Base-by-base conservation (phyloP, 352 stramenopile genomes). In the Phytophthora cryptogea region DNA sequence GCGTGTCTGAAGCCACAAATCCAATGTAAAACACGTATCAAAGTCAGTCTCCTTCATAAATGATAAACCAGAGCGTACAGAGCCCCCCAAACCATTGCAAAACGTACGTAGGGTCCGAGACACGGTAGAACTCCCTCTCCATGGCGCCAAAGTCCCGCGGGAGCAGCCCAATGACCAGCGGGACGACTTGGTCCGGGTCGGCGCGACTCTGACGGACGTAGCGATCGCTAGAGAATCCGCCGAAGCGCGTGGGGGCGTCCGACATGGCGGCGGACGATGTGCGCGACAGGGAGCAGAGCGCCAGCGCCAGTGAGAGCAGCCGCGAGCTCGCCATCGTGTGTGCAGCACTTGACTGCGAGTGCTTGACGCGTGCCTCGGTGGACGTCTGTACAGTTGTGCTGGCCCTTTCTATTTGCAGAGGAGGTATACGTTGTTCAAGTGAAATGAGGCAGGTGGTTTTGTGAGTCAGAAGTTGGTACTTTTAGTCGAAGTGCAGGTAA, bases 71-170 rank as follows among this genome's bases (percentile, higher is more conserved):
- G 8, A 7, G 8, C 4, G 26, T n/a, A 31, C 4, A 45, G 27
- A 37, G 4, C 35, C 31, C 11, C 0, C 16, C 8, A 37, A 23
- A 8, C 31, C 54, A 61, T 54, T 43, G 13, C 23, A 59, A 30
- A 11, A 79, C 78, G 32, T 76, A 90, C 78, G 40, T 66, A 7
- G 83, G 83, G 48, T 89, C 59, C 0, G 83, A 88, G 0, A 89
- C 67, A 6, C 59, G 41, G 59, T 75, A 90, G 26, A 92, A 68
- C 26, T 57, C 63, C 31, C 57, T 58, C 63, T 90, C 83, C 9
- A 92, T 44, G 5, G 54, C 52, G 13, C 56, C 51, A 61, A 88
- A 90, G 72, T 90, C 78, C 4, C 31, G 42, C 8, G 71, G 67
- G 9, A 60, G 71, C 31, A 92, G 59, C 9, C 79, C 77, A 20